Conservation (phyloP, 2,329 filamentous ascomycete genomes). For the Epichloe sylvatica region DNA sequence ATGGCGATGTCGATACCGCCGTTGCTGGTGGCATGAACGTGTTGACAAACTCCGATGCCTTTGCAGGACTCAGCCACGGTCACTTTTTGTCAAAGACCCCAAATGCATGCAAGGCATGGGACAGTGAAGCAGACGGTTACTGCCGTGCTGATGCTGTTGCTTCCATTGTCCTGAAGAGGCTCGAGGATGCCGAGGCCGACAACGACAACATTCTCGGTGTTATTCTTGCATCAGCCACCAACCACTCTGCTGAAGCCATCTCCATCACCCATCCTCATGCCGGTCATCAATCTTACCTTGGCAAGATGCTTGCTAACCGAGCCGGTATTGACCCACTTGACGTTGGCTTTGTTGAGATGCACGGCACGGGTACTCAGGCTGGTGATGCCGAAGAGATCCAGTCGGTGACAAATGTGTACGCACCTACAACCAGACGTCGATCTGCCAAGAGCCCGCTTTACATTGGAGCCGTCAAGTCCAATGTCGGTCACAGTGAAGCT, state of each 20-base stretch:
- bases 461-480: conserved; percentile 51
- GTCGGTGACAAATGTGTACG: conserved; percentile 50
- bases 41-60: conserved; percentile 7
- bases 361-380: conserved; percentile 81
- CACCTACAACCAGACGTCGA: conserved; percentile 31
- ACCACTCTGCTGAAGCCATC: conserved; percentile 67
- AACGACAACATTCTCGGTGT: conserved; percentile 66
- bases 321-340: conserved; percentile 63
- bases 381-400: conserved; percentile 76
- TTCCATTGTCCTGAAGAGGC: conserved; percentile 62
- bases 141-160: conserved; percentile 67
- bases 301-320: conserved; percentile 46
- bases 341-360: conserved; percentile 78
- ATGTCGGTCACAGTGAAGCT: conserved; percentile 49
- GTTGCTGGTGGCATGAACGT: conserved; percentile 3
- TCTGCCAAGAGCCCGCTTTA: conserved; percentile 35
- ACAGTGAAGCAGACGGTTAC: conserved; percentile 53
- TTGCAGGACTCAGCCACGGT: background rate
- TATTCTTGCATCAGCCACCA: conserved; percentile 61
- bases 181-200: conserved; percentile 63
- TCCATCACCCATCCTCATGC: conserved; percentile 77
- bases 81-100: conserved; percentile 3
- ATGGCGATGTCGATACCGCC: conserved; percentile 3
- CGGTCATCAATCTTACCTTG: conserved; percentile 57
- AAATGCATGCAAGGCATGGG: no score